Evolutionary conservation across 1,284 basidiomycete species (phyloP), one percentile per base, ranked within the genome.

Genomic region (Singerocomus inundabilis): DNA sequence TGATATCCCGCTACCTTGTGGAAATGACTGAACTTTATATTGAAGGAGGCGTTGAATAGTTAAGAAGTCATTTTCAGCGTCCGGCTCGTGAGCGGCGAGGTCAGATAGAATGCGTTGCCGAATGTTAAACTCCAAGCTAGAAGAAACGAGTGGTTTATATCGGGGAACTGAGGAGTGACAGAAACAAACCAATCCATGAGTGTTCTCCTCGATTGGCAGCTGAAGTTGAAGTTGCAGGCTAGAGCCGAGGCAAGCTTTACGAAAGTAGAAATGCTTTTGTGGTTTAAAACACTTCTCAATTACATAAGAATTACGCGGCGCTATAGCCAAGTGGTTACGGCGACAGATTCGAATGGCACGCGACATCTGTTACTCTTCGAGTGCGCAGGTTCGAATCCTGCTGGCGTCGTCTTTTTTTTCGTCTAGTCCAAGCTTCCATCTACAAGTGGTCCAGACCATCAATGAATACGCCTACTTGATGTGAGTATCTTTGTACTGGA

Each of bases 31-130:
- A 10, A 85, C 81, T 55, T 80, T 82, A 11, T 83, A 80, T 12
- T 77, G 76, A 40, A 92, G 76, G 33, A 84, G 64, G 44, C 80
- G 73, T 54, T 80, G 76, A 21, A 80, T 77, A 54, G 74, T 73
- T 8, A 70, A 61, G 10, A 78, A 60, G 49, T 78, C 77, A 41
- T 78, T 72, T 49, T 76, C 67, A 11, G 70, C 71, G 30, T 76
- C 74, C 10, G 76, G 75, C 49, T 85, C 73, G 63, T 83, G 87
- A 28, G 75, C 70, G 4, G 90, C 91, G 52, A 96, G 80, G 68
- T 92, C 88, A 26, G 83, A 81, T 30, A 96, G 72, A 56, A 95
- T 88, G 56, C 81, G 78, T 63, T 90, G 86, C 59, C 88, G 89
- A 48, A 93, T 84, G 69, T 91, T 88, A 16, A 89, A 68, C 60